phyloP scores from a whole-genome alignment of 805 yeast genomes.

The Candida nitratophila region DNA sequence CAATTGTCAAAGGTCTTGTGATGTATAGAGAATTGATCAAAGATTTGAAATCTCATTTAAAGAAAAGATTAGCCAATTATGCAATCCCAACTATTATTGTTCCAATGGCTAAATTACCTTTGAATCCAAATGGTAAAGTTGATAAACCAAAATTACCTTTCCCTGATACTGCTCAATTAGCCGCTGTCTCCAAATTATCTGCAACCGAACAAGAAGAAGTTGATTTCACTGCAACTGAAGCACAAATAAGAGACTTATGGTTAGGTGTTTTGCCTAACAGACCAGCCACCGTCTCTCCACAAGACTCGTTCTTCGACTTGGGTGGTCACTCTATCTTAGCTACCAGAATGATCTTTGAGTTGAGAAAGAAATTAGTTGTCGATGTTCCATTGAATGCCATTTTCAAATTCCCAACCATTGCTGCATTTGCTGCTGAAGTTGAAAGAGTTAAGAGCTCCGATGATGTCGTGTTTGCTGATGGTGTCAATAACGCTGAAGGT shows the following conservation, averaged over 20 bases:
- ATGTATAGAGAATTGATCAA: constrained; percentile 70
- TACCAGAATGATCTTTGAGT: constrained; percentile 91
- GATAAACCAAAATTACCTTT: constrained; percentile 96
- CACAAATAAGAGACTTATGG: constrained; percentile 77
- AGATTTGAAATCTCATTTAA: constrained; percentile 74
- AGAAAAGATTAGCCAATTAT: constrained; percentile 83
- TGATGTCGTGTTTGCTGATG: constrained; percentile 35
- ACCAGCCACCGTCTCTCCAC: constrained; percentile 69
- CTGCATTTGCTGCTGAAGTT: constrained; percentile 68
- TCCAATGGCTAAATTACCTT: constrained; percentile 78
- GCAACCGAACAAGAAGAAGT: constrained; percentile 36
- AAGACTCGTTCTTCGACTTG: constrained; percentile 90
- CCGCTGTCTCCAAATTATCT: constrained; percentile 57
- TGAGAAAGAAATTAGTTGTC: constrained; percentile 68
- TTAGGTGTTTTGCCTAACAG: constrained; percentile 72
- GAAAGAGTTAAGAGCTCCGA: constrained; percentile 47
- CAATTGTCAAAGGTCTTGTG: constrained; percentile 72
- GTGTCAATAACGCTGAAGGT: constrained; percentile 21
- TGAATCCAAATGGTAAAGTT: constrained; percentile 97
- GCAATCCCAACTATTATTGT: constrained; percentile 91
- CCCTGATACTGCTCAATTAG: constrained; percentile 85
- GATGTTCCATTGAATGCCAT: constrained; percentile 87
- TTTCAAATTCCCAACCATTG: constrained; percentile 83
- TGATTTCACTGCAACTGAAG: constrained; percentile 59
- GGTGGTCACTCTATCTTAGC: constrained; percentile 98